Base-by-base conservation (phyloP, 139 green algal genomes). In the Edaphochlamys debaryana region DNA sequence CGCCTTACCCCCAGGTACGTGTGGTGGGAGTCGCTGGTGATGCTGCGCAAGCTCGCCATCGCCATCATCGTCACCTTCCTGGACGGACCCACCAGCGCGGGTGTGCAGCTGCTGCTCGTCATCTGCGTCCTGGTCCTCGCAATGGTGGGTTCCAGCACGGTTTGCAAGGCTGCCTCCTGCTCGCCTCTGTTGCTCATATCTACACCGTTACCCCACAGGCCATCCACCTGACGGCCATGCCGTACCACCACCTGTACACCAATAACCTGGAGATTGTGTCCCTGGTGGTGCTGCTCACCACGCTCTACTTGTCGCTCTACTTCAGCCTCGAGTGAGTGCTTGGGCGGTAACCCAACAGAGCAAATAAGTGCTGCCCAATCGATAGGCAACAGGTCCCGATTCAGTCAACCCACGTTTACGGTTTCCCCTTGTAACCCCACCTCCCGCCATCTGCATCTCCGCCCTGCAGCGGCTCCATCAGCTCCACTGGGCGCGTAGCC, bases 21-120 rank as follows among this genome's bases (percentile, higher is more conserved):
- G 30, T 70, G 68, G 67, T 85, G 79, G 79, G 79, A 85, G 67
- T 79, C 67, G 56, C 30, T 85, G 25, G 58, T 85, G 37, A 85
- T 85, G 79, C 48, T 85, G 38, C 79, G 79, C 67, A 78, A 85
- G 79, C 68, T 85, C 0, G 60, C 41, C 52, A 66, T 85, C 25
- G 79, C 79, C 2, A 36, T 48, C 17, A 68, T 85, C 37, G 79
- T 85, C 17, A 73, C 68, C 9, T 50, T 85, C 19, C 42, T 79
- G 67, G 67, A 68, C 15, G 40, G 25, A 0, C 1, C 30, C 6
- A 42, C 52, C 50, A 62, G 4, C 15, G 37, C 54, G 29, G 79
- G 79, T 23, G 67, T 85, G 67, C 79, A 85, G 67, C 54, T 85
- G 54, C 68, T 85, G 67, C 7, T 85, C 50, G 79, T 85, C 29